Base-by-base conservation (phyloP, 805 yeast genomes). In the Starmerella asiatica region DNA sequence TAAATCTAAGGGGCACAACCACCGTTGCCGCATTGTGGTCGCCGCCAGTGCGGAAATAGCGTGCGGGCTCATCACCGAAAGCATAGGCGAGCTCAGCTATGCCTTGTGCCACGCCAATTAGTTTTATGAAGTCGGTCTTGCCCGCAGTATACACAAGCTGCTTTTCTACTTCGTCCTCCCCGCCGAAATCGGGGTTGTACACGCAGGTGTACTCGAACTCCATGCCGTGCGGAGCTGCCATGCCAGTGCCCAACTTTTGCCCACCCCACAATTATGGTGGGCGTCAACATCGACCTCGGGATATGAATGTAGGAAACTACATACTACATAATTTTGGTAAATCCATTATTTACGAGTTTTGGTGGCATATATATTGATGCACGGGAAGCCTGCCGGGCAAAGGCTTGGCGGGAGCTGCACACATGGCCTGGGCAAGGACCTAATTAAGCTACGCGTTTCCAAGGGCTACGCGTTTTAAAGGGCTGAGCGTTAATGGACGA, bases 81-180 rank as follows among this genome's bases (percentile, higher is more conserved):
- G 53, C 43, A 36, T 44, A 23, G n/a, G 50, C 43, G 14, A 51
- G 45, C 38, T 51, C 55, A 14, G 46, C 48, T 4, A 51, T 37
- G 26, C 55, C 55, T 36, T 51, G 55, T 11, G 50, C 51, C 4
- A 51, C 42, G 30, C 55, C 55, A 3, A 51, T 46, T 15, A 40
- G 40, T 23, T 37, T 36, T 17, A 51, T 30, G 29, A 29, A 39
- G 15, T 40, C 44, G 16, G 28, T 19, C 32, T 17, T 15, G 21
- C 33, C 46, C 17, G 34, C 29, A 16, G 38, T 37, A 37, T 40
- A 36, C 27, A 51, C 45, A 14, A 51, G 34, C 36, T 52, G 56
- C 28, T 46, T 35, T 30, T 47, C 47, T 1, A 51, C 44, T 16
- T 42, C 24, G 28, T 48, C 50, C 29, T 47, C 49, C 14, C 39